Evolutionary conservation across 352 stramenopile species (phyloP).

Genomic region (Pythium aphanidermatum): DNA sequence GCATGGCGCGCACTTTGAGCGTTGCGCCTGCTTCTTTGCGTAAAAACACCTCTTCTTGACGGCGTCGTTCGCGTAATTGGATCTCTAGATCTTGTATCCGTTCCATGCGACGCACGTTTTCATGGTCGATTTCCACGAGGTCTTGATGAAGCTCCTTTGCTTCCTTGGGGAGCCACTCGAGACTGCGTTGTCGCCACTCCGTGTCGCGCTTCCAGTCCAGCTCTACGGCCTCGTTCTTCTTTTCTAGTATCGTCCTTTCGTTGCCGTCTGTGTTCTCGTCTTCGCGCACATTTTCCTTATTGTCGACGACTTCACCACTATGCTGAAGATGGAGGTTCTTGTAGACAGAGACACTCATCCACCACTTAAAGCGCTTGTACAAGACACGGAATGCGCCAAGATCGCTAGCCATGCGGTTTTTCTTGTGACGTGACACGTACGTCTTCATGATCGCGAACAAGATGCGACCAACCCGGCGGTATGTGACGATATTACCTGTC

Average conservation of each 20-base stretch:
- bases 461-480: conserved; percentile 15
- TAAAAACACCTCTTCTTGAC: conserved; percentile 23
- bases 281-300: not conserved
- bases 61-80: conserved; percentile 16
- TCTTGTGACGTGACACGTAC: conserved; percentile 18
- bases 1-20: conserved; percentile 19
- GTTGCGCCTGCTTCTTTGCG: conserved; percentile 24
- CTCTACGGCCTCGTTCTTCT: not conserved
- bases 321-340: conserved; percentile 7
- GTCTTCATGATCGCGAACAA: conserved; percentile 12
- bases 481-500: conserved; percentile 23
- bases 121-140: conserved; percentile 9
- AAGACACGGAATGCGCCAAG: conserved; percentile 25
- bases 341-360: conserved; percentile 21
- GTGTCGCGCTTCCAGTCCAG: conserved; percentile 28
- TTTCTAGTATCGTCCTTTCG: conserved; percentile 1
- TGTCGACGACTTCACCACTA: conserved; percentile 1
- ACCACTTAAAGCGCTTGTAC: conserved; percentile 18
- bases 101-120: conserved; percentile 9
- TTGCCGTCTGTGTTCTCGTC: conserved; percentile 1
- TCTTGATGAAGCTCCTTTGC: conserved; percentile 9
- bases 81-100: conserved; percentile 19
- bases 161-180: conserved; percentile 15
- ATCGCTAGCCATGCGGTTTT: conserved; percentile 24
- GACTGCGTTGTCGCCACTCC: conserved; percentile 20